These are phyloP conservation scores for Diaporthe vexans DNA, from an alignment of 2,329 filamentous ascomycete species.

Conservation along the genomic window DNA sequence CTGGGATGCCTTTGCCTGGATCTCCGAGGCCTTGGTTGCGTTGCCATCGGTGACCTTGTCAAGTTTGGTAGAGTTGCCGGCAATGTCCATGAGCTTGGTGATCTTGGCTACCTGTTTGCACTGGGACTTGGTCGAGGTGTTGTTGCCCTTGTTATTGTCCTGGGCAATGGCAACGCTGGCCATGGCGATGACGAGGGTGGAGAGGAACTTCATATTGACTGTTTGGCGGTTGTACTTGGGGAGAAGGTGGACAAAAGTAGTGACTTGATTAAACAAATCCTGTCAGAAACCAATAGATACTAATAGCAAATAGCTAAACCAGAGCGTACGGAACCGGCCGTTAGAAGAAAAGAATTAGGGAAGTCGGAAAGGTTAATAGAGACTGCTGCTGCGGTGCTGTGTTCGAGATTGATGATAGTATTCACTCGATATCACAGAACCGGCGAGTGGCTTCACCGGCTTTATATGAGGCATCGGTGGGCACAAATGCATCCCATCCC, in stretches of 20 bases:
- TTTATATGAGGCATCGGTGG: constrained; percentile 17
- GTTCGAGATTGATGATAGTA: constrained; percentile 27
- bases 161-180: constrained; percentile 48
- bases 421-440: neutral
- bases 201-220: constrained; percentile 46
- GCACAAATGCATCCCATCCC: constrained; percentile 7
- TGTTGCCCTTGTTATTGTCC: constrained; percentile 47
- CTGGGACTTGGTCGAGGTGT: constrained; percentile 50
- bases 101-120: constrained; percentile 52
- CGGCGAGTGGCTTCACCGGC: neutral
- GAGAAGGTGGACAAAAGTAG: neutral
- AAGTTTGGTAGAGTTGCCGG: constrained; percentile 54
- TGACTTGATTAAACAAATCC: neutral
- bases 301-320: constrained; percentile 37
- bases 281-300: constrained; percentile 16
- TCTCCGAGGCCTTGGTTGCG: constrained; percentile 52
- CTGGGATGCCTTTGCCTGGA: constrained; percentile 54
- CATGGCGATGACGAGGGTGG: constrained; percentile 43
- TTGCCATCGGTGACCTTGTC: constrained; percentile 52
- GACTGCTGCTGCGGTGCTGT: neutral
- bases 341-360: constrained; percentile 33
- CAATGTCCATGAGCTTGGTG: constrained; percentile 49
- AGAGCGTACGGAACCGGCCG: constrained; percentile 42
- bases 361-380: constrained; percentile 21
- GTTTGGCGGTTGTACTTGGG: neutral